Evolutionary conservation across 1,139 yeast species (phyloP), one percentile per base, ranked within the genome.

Genomic region (Taiozyma sp.): DNA sequence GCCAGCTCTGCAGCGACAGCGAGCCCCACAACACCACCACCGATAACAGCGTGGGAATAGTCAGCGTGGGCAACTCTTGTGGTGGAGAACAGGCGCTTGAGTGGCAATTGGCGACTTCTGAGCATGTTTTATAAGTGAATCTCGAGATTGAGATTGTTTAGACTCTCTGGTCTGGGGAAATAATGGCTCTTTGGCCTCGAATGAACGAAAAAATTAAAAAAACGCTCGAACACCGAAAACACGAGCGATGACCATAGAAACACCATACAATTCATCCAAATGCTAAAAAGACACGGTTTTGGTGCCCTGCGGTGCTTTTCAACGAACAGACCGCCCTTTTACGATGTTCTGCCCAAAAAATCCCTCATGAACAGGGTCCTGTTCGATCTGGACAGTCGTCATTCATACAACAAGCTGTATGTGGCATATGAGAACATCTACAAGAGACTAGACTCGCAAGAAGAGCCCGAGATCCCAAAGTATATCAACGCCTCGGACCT

Each of bases 21-120:
- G 8, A 89, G 73, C 0, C 97, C 97, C 1, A 91, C 92, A 0
- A 82, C 87, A 0, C 97, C 97, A 1, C 91, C 97, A 4, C 97
- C 97, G 22, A 91, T 73, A 0, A 91, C 81, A 1, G 85, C 83
- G 65, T 90, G 97, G 0, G 95, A 80, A 62, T 83, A 89, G 64
- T 88, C 96, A 0, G 68, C 51, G 2, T 32, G 12, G 4, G 46
- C 36, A 1, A 19, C 4, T 2, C 40, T 30, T 5, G 52, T 8
- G 12, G 47, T 43, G 10, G 54, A 44, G 22, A 51, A 40, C 13
- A 42, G 48, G 4, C 46, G 42, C 14, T 12, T 38, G 6, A 38
- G 14, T 19, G 24, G 41, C 14, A 38, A 38, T 19, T 16, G 24
- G 14, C 24, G 14, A 5, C 14, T 9, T 24, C 54, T 45, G 8